Evolutionary conservation across 1,284 basidiomycete species (phyloP), one percentile per base, ranked within the genome.

Genomic region (Trichosporon coremiiforme): DNA sequence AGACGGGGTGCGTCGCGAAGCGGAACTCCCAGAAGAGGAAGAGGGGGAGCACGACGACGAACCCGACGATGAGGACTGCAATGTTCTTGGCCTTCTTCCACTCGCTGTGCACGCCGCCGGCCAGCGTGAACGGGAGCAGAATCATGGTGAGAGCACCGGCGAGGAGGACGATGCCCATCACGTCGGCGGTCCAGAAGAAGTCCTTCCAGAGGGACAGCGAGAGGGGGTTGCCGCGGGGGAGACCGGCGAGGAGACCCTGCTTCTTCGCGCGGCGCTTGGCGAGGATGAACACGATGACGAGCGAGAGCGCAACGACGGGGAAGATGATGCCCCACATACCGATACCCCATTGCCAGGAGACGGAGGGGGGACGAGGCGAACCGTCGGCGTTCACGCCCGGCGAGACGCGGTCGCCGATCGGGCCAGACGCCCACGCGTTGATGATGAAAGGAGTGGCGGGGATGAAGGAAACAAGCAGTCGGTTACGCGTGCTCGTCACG

Each of bases 251-350:
- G 9, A 68, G 66, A 2, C 71, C 71, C 0, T 35, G 31, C n/a
- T n/a, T 8, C 22, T 66, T 65, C n/a, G 80, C 80, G 33, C 77
- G 69, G 67, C 73, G 68, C 65, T 78, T 73, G 2, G 81, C 84
- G 65, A 75, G 25, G n/a, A 78, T 64, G 60, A 85, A 75, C 1
- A 78, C 74, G 57, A 70, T 62, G 68, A 83, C 71, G 20, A 85
- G 76, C 4, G 83, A 82, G 22, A 84, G 53, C 17, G 77, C 65
- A 66, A 76, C 74, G 50, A 80, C 77, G 12, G 84, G 81, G 76
- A 83, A 83, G 71, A 85, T 84, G 74, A 85, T 84, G 5, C 79
- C 82, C 79, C 80, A 85, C 80, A 85, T 84, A 65, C 81, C 82
- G 50, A 83, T 79, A 66, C 81, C 84, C 82, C 82, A 84, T 47